Base-by-base conservation (phyloP, 2,329 filamentous ascomycete species). In the Neonectria coccinea region DNA sequence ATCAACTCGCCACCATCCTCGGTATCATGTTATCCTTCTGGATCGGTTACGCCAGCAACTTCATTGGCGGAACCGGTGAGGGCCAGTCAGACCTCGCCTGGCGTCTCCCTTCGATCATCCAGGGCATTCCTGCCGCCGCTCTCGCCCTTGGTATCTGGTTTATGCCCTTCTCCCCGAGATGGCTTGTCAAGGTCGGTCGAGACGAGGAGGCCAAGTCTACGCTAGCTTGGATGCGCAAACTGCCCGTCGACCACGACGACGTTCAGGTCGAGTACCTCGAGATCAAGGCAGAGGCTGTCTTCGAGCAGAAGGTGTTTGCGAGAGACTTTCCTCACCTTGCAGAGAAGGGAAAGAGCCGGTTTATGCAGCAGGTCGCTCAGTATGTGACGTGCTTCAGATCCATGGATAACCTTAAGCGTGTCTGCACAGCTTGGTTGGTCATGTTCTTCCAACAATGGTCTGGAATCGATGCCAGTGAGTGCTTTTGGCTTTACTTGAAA, bases 381-480 rank as follows among this genome's bases (percentile, higher is more conserved):
- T 42, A 42, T 11, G 39, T 42, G 39, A 42, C 39, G 2, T 42
- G 39, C 39, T 42, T 42, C 39, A 9, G n/a, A 42, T 42, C 39
- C 4, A 42, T 42, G 39, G 39, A 42, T 20, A 42, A 42, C 39
- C 39, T 77, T 47, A 79, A 77, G 59, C 83, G 88, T 60, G 78
- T 88, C 2, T 65, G 82, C 6, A 86, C 39, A 4, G 39, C 39
- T 87, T 27, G 88, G 86, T 14, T 87, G 84, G 79, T 88, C 9
- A 88, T 89, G 77, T 83, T 83, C 59, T 82, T 90, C 5, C 88
- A 84, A 66, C 82, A 87, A 81, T 80, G 71, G 82, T 81, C 0
- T 80, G 78, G 67, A 84, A 84, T 42, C 8, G 39, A 42, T 42
- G 39, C 39, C 39, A 42, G 39, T 42, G 39, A 42, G 39, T 42